A percentile compares a stretch with the other conserved stretches of the same genome.
Evolutionary conservation across 495 filamentous ascomycete genomes (phyloP).

Genomic region (Delitschia confertaspora): DNA sequence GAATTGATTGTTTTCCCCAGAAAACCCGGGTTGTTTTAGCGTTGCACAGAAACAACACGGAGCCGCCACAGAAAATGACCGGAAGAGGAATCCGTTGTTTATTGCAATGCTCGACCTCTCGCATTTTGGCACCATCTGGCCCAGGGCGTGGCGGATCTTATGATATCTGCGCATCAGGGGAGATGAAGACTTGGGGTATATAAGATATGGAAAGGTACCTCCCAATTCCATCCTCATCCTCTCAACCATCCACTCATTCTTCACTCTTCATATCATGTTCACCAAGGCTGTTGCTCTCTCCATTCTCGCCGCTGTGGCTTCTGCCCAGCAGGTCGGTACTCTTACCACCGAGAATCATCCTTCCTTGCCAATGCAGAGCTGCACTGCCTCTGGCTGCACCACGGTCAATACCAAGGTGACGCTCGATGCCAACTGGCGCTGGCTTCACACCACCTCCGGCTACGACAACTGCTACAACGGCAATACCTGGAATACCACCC

Average conservation of each 20-base stretch:
- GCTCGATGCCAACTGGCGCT: constrained; percentile 41
- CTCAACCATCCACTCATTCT: too few species aligned
- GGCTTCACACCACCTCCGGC: constrained; percentile 31
- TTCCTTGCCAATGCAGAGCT: constrained; percentile 40
- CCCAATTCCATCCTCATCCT: too few species aligned
- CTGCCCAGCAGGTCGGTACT: constrained; percentile 29
- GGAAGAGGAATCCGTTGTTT: constrained; percentile 7
- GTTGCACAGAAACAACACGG: constrained; percentile 9
- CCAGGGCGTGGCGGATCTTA: too few species aligned
- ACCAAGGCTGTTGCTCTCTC: constrained; percentile 12
- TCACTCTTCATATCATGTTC: constrained; percentile 7
- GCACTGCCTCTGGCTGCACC: constrained; percentile 41
- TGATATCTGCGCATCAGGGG: too few species aligned
- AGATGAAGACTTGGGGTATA: too few species aligned
- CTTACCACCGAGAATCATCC: constrained; percentile 44
- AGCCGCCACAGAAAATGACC: not conserved
- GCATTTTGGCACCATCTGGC: too few species aligned
- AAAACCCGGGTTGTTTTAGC: not conserved
- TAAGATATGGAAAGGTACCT: too few species aligned
- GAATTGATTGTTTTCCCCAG: not conserved
- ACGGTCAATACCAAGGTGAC: constrained; percentile 41
- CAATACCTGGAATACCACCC: constrained; percentile 30
- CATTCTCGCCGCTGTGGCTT: constrained; percentile 7
- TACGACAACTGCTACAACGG: constrained; percentile 36
- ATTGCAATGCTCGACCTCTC: too few species aligned